Evolutionary conservation across 805 yeast species (phyloP).

Genomic region (Yarrowia bubula): DNA sequence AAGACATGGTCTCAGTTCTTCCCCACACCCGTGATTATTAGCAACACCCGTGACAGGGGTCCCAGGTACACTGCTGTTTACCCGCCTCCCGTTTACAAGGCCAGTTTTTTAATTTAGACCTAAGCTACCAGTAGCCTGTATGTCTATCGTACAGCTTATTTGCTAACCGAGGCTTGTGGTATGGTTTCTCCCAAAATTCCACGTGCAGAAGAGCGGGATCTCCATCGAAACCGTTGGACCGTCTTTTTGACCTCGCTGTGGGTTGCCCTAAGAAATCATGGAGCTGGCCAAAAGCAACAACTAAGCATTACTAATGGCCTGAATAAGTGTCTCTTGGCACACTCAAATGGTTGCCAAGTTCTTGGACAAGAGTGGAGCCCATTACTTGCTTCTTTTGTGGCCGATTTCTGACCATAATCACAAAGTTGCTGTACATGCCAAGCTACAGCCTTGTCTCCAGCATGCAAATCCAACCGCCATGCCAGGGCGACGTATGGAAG

Average conservation of each 20-base stretch:
- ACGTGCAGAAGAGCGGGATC: conserved; percentile 14
- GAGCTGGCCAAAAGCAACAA: background rate
- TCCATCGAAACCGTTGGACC: conserved; percentile 7
- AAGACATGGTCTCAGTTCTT: background rate
- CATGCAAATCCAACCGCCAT: background rate
- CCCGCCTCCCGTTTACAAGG: background rate
- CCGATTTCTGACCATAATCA: background rate
- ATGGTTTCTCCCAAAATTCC: background rate
- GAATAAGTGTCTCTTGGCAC: background rate
- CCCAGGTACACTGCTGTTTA: background rate
- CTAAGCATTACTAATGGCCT: background rate
- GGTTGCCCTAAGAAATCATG: background rate
- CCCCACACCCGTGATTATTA: background rate
- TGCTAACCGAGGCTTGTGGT: background rate
- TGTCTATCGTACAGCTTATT: conserved; percentile 6
- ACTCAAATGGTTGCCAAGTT: conserved; percentile 2
- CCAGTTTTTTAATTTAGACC: background rate
- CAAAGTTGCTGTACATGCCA: background rate
- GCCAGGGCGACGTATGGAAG: conserved; percentile 11
- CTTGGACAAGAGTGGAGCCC: background rate
- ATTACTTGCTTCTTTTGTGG: background rate
- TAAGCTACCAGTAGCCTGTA: background rate
- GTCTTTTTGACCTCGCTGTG: background rate
- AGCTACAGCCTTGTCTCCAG: background rate
- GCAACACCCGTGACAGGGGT: background rate